phyloP scores from a whole-genome alignment of 768 basidiomycete genomes.

The Butyriboletus loyo region DNA sequence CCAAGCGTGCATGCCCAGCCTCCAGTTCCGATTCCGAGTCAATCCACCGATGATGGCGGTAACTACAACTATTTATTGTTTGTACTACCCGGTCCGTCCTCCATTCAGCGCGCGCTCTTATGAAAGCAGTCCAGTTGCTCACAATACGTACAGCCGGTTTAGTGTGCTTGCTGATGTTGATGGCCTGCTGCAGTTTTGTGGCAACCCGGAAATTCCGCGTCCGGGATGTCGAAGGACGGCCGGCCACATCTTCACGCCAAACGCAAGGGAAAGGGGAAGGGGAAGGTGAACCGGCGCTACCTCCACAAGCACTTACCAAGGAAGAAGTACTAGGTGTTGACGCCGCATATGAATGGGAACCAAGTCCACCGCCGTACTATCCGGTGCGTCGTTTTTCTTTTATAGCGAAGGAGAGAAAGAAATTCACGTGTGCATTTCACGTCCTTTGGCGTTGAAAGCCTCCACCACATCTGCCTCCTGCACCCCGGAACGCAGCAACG shows the following conservation, averaged over 20 bases:
- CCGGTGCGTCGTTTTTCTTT: background rate
- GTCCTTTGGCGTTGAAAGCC: background rate
- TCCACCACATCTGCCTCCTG: background rate
- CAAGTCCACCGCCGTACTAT: constrained; percentile 6
- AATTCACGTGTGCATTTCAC: background rate
- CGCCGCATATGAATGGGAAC: background rate
- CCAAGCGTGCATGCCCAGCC: background rate
- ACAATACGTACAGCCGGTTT: background rate
- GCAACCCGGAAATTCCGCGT: background rate
- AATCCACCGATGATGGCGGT: background rate
- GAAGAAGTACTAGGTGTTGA: background rate
- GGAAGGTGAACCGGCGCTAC: background rate
- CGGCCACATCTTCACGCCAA: background rate
- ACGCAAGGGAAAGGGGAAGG: background rate
- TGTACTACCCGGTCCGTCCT: background rate
- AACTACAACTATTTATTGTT: background rate
- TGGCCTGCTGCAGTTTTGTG: fast-evolving
- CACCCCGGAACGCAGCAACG: background rate
- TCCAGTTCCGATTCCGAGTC: background rate
- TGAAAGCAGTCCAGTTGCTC: background rate
- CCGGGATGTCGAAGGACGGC: background rate
- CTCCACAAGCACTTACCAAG: background rate
- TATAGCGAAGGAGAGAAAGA: no score
- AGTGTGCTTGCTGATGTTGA: background rate
- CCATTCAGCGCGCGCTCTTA: background rate